Percentiles rank a stretch among this genome's conserved stretches.
Conservation (phyloP, 1,139 yeast genomes). For the Pichia terricola region DNA sequence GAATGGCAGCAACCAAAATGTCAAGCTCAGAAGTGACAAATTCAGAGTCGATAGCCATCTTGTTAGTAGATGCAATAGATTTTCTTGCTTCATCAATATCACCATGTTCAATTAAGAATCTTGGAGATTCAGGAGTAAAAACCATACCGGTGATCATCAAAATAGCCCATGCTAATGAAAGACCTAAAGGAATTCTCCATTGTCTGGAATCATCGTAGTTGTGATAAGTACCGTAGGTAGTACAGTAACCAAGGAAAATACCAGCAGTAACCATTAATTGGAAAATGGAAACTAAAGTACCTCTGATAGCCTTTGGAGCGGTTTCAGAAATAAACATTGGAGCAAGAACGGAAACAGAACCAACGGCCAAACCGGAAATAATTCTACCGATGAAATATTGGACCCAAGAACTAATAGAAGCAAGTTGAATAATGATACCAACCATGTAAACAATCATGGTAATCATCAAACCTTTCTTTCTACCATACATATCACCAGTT, state of each 20-base stretch:
- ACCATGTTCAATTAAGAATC: constrained; percentile 51
- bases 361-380: constrained; percentile 58
- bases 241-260: constrained; percentile 55
- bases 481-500: constrained; percentile 50
- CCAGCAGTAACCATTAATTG: constrained; percentile 60
- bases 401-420: constrained; percentile 42
- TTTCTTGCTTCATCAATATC: constrained; percentile 48
- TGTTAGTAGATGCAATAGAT: constrained; percentile 55
- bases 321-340: constrained; percentile 63
- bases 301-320: constrained; percentile 62
- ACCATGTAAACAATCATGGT: constrained; percentile 50
- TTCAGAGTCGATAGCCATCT: constrained; percentile 50
- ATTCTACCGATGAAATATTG: constrained; percentile 56
- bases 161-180: constrained; percentile 41
- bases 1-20: constrained; percentile 53
- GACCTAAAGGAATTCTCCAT: constrained; percentile 59
- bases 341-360: constrained; percentile 51
- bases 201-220: constrained; percentile 40
- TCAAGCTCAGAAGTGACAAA: constrained; percentile 50
- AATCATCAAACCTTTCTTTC: constrained; percentile 49
- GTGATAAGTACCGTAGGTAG: constrained; percentile 49
- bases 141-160: constrained; percentile 44
- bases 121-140: constrained; percentile 73
- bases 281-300: constrained; percentile 55
- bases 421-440: constrained; percentile 57